phyloP scores from a whole-genome alignment of 495 filamentous ascomycete genomes.

The Stereocaulon alpinum region DNA sequence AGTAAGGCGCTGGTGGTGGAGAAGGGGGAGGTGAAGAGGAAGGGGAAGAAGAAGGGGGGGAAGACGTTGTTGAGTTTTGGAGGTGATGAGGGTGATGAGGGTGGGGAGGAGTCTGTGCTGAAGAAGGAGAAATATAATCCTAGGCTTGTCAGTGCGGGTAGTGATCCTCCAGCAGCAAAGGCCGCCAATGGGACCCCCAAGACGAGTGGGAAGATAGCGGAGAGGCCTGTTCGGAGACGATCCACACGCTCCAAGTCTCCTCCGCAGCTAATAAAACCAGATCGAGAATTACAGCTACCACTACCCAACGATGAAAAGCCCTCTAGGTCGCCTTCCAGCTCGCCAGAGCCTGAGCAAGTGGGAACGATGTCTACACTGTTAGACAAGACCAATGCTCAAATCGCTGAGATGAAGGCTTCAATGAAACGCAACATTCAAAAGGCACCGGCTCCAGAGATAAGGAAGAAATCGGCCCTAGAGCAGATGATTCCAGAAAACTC shows the following conservation, averaged over 20 bases:
- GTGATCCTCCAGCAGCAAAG: constrained; percentile 26
- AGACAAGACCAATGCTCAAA: constrained; percentile 81
- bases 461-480: constrained; percentile 62
- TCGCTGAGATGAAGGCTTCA: constrained; percentile 79
- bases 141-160: constrained; percentile 58
- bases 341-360: constrained; percentile 33
- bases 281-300: constrained; percentile 36
- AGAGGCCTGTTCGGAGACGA: constrained; percentile 19
- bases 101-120: constrained; percentile 43
- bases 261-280: constrained; percentile 26
- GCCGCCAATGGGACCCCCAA: constrained; percentile 19
- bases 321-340: constrained; percentile 38
- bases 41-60: constrained; percentile 67
- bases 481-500: constrained; percentile 74
- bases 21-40: constrained; percentile 38
- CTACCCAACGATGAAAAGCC: constrained; percentile 41
- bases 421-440: constrained; percentile 70
- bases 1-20: constrained; percentile 30
- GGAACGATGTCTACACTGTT: constrained; percentile 50
- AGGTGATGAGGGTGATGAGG: constrained; percentile 65
- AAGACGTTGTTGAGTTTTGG: constrained; percentile 86
- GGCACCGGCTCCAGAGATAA: constrained; percentile 41
- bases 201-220: constrained; percentile 24
- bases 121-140: constrained; percentile 92
- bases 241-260: constrained; percentile 19